These are phyloP conservation scores for Lachancea quebecensis DNA, from an alignment of 805 yeast species.

Conservation along the genomic window DNA sequence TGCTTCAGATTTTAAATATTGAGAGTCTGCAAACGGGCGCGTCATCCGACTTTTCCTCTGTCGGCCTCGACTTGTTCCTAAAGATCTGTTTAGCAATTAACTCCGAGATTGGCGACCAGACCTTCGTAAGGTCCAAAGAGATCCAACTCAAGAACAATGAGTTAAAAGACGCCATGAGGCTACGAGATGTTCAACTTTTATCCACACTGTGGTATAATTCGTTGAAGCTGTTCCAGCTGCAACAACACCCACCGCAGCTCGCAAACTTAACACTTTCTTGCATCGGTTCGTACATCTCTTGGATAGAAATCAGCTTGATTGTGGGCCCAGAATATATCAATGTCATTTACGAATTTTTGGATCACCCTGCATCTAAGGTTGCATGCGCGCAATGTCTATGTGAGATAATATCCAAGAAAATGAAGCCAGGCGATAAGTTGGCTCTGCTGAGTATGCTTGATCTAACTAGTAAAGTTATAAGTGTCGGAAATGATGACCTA, in stretches of 20 bases:
- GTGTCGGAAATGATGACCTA: slow-evolving; percentile 36
- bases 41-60: slow-evolving; percentile 28
- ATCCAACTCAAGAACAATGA: slow-evolving; percentile 57
- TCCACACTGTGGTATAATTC: slow-evolving; percentile 59
- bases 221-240: slow-evolving; percentile 16
- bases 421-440: slow-evolving; percentile 64
- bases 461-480: slow-evolving; percentile 45
- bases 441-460: slow-evolving; percentile 59
- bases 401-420: slow-evolving; percentile 69
- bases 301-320: slow-evolving; percentile 82
- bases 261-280: slow-evolving; percentile 40
- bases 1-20: slow-evolving; percentile 21
- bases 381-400: slow-evolving; percentile 45
- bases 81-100: slow-evolving; percentile 73
- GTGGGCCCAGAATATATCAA: slow-evolving; percentile 45
- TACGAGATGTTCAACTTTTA: slow-evolving; percentile 61
- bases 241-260: slow-evolving; percentile 20
- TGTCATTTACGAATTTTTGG: slow-evolving; percentile 53
- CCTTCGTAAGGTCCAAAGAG: slow-evolving; percentile 62
- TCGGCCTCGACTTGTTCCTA: slow-evolving; percentile 61
- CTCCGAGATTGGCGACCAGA: slow-evolving; percentile 88
- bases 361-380: slow-evolving; percentile 41
- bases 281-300: slow-evolving; percentile 81
- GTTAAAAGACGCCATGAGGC: slow-evolving; percentile 78
- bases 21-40: slow-evolving; percentile 11